Percentiles rank a stretch among this genome's conserved stretches.
Conservation (phyloP, 352 stramenopile species). For the Globisporangium middletonii region DNA sequence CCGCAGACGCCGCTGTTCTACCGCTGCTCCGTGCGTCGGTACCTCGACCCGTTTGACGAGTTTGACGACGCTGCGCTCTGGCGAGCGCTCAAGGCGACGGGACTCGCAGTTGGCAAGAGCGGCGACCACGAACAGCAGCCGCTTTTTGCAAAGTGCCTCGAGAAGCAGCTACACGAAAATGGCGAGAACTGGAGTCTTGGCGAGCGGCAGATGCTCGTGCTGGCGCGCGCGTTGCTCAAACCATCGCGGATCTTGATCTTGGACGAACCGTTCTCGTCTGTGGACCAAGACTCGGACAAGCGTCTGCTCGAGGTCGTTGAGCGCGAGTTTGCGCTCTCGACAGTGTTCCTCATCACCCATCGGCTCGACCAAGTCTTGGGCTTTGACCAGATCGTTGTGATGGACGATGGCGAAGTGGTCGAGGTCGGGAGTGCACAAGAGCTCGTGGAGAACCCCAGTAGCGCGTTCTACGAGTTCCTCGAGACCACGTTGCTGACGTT, state of each 20-base stretch:
- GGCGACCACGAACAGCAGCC: no score
- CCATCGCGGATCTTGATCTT: constrained; percentile 84
- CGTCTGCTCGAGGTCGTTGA: constrained; percentile 83
- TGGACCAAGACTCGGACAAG: constrained; percentile 69
- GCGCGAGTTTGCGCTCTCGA: constrained; percentile 13
- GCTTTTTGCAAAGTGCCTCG: constrained; percentile 9
- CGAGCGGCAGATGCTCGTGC: constrained; percentile 86
- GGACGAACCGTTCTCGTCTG: constrained; percentile 83
- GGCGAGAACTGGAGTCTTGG: constrained; percentile 88
- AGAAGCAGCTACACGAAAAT: constrained; percentile 33
- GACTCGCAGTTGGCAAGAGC: no score
- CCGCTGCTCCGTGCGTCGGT: constrained; percentile 81
- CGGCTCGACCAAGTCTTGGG: constrained; percentile 47
- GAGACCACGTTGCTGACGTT: constrained; percentile 28
- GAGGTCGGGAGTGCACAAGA: constrained; percentile 28
- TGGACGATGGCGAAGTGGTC: constrained; percentile 14
- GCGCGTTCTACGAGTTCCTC: constrained; percentile 39
- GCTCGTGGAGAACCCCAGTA: constrained; percentile 22
- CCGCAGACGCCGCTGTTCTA: constrained; percentile 91
- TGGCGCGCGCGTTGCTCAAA: constrained; percentile 83
- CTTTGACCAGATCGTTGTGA: constrained; percentile 12
- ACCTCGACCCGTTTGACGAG: constrained; percentile 88
- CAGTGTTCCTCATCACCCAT: constrained; percentile 91
- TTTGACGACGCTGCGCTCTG: constrained; percentile 53
- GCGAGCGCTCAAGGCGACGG: constrained; percentile 15